phyloP scores from a whole-genome alignment of 305 asterid genomes.

The Fraxinus velutina region DNA sequence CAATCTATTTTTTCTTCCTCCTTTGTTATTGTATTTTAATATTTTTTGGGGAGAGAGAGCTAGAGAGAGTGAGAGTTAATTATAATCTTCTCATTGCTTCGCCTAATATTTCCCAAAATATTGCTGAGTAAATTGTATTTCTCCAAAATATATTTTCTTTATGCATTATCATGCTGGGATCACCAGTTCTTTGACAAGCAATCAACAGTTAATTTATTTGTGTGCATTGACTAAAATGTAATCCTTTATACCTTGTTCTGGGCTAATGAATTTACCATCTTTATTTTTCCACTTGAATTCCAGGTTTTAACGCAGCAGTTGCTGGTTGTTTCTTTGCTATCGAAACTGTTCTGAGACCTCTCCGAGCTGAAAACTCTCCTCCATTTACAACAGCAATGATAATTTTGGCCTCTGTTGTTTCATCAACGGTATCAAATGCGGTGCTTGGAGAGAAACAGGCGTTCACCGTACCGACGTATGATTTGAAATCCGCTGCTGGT shows the following conservation, averaged over 20 bases:
- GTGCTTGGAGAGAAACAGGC: constrained; percentile 98
- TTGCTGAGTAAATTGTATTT: neutral
- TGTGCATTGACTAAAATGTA: neutral
- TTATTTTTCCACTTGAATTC: constrained; percentile 18
- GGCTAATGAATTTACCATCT: neutral
- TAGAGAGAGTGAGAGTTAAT: neutral
- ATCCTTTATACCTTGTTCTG: neutral
- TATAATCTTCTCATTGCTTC: neutral
- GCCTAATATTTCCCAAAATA: neutral
- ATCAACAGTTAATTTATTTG: neutral
- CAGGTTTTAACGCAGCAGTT: constrained; percentile 98
- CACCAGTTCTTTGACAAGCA: neutral
- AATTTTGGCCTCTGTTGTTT: constrained; percentile 92
- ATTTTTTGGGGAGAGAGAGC: neutral
- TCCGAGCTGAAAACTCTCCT: constrained; percentile 95
- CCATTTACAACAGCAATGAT: constrained; percentile 99
- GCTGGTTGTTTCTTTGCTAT: constrained; percentile 99
- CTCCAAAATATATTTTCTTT: neutral
- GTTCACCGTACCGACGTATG: constrained; percentile 98
- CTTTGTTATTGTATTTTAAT: neutral
- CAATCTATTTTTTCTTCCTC: neutral
- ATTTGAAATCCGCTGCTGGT: constrained; percentile 99
- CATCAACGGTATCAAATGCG: constrained; percentile 96
- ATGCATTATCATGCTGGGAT: neutral
- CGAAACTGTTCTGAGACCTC: constrained; percentile 96